Evolutionary conservation across 2,329 filamentous ascomycete species (phyloP), one percentile per base, ranked within the genome.

Genomic region (Diaporthe capsici): DNA sequence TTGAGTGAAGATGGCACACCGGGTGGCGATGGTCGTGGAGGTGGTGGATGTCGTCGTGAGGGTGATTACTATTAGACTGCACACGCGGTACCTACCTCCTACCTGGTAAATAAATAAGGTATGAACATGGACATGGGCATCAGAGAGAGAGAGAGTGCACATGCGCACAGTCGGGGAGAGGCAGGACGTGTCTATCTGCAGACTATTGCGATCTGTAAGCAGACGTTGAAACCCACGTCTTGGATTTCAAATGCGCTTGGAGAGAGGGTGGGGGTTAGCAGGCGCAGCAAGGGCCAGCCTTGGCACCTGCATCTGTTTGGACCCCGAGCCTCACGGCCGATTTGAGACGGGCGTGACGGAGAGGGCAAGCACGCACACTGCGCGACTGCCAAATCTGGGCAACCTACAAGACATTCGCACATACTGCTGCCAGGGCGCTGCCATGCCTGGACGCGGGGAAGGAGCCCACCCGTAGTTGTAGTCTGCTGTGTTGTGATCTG

Each of bases 241-340:
- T 70, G 65, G 65, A 55, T 70, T 70, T 70, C 47, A 55, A 70
- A 70, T 70, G 65, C 49, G n/a, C n/a, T 51, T 55, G 34, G 22
- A 25, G 28, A 39, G 4, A 39, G 57, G 57, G 42, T 31, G 39
- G 42, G 13, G 60, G 58, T 4, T 5, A 6, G 13, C 3, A 28
- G 37, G 34, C 20, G 8, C 10, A 51, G 34, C 44, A 12, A 68
- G 63, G 47, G 53, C 31, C 47, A 68, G 65, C 31, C 65, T 68
- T 68, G 65, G 31, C 65, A 55, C 9, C 65, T 70, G 65, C 49
- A 55, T 1, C 44, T 25, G 28, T 10, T 28, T 68, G 47, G 39
- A 53, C 12, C 44, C 44, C 44, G 63, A 55, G 65, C 65, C 31
- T 53, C 31, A 39, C 31, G 20, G 65, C 65, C 47, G 61, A n/a